Percentiles rank a stretch among this genome's conserved stretches.
Conservation (phyloP, 345 rosid genomes). For the Euphorbia pulcherrima region DNA sequence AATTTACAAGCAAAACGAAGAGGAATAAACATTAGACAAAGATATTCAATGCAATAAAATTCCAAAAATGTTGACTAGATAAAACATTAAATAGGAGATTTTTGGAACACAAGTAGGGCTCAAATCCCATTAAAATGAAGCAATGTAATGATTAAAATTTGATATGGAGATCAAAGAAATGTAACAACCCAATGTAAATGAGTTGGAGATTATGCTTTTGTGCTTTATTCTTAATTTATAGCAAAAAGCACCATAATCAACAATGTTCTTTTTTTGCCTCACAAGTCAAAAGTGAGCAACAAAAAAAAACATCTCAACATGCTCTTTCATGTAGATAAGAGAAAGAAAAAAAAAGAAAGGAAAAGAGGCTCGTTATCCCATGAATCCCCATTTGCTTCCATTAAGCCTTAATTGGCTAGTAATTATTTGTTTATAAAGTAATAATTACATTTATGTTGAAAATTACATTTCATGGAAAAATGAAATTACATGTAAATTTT, state of each 20-base stretch:
- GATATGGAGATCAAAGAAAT: constrained; percentile 18
- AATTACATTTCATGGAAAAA: too few relatives aligned
- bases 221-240: constrained; percentile 14
- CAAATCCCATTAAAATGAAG: constrained; percentile 28
- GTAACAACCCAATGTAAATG: constrained; percentile 24
- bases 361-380: constrained; percentile 37
- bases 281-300: constrained; percentile 42
- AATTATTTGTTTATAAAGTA: constrained; percentile 11
- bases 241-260: constrained; percentile 35
- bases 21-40: not conserved
- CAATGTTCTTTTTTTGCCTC: constrained; percentile 24
- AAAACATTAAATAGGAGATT: not conserved
- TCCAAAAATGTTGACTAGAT: constrained; percentile 1
- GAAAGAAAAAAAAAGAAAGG: constrained; percentile 1
- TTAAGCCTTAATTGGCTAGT: not conserved
- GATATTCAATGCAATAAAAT: not conserved
- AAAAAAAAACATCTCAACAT: constrained; percentile 35
- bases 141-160: constrained; percentile 21
- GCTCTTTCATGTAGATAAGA: constrained; percentile 24
- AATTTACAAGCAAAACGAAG: not conserved
- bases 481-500: too few relatives aligned
- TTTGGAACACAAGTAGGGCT: constrained; percentile 15
- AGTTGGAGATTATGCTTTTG: constrained; percentile 25
- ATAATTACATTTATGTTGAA: too few relatives aligned
- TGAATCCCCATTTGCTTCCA: constrained; percentile 17